A percentile compares a stretch with the other conserved stretches of the same genome.
Evolutionary conservation across 441 rosid species (phyloP).

Genomic region (Melastoma candidum): DNA sequence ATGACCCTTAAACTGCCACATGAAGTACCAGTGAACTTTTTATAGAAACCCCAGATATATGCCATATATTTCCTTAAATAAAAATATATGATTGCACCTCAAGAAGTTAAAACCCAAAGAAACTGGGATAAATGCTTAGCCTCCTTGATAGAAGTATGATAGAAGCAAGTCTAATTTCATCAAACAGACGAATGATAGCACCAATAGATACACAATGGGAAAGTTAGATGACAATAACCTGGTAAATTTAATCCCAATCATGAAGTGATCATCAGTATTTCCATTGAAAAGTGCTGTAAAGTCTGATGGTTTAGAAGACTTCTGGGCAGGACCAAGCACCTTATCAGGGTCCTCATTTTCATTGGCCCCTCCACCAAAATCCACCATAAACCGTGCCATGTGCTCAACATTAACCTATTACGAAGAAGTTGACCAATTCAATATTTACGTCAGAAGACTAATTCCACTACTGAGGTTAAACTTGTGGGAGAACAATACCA

Average conservation of each 20-base stretch:
- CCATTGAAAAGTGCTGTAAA: conserved; percentile 74
- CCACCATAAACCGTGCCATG: conserved; percentile 58
- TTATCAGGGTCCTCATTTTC: conserved; percentile 25
- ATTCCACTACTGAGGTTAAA: background rate
- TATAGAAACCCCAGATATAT: too few relatives aligned
- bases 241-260: conserved; percentile 86
- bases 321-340: conserved; percentile 20
- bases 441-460: background rate
- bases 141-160: too few relatives aligned
- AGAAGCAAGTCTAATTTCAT: too few relatives aligned
- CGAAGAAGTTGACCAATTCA: background rate
- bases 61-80: too few relatives aligned
- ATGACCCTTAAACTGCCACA: too few relatives aligned
- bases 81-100: too few relatives aligned
- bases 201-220: too few relatives aligned
- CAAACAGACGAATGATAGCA: too few relatives aligned
- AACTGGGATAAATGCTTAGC: too few relatives aligned
- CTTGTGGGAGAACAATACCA: too few relatives aligned
- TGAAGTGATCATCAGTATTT: conserved; percentile 62
- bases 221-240: conserved; percentile 31
- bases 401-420: conserved; percentile 76
- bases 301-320: conserved; percentile 76
- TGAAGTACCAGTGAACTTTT: too few relatives aligned
- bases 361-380: conserved; percentile 68
- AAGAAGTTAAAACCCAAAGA: too few relatives aligned